Conservation (phyloP, 2,329 filamentous ascomycete genomes). For the Aspergillus sp. region DNA sequence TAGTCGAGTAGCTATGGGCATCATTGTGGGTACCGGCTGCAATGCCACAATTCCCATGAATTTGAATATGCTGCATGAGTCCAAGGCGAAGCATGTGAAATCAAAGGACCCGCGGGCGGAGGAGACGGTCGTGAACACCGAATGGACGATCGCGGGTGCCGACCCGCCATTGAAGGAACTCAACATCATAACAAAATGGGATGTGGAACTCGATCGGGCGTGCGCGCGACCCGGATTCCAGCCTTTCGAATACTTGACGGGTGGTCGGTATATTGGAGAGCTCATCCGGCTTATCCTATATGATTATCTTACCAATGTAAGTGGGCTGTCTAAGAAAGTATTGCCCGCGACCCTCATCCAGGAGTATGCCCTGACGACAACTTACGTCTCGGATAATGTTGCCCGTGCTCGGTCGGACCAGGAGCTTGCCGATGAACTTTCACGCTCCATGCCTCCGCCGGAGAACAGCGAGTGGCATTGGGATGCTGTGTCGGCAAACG, state of each 20-base stretch:
- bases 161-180: slow-evolving; percentile 64
- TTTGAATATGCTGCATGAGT: slow-evolving; percentile 61
- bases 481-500: slow-evolving; percentile 60
- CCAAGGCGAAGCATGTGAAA: slow-evolving; percentile 59
- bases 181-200: slow-evolving; percentile 69
- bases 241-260: slow-evolving; percentile 82
- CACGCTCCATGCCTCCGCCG: slow-evolving; percentile 56
- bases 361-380: slow-evolving; percentile 67
- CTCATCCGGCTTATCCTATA: slow-evolving; percentile 70
- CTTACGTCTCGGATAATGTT: slow-evolving; percentile 70
- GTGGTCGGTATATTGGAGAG: slow-evolving; percentile 75
- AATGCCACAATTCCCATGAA: slow-evolving; percentile 78
- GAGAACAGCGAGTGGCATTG: slow-evolving; percentile 58
- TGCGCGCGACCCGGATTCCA: slow-evolving; percentile 75
- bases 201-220: slow-evolving; percentile 64
- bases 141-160: slow-evolving; percentile 79
- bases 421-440: slow-evolving; percentile 49
- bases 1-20: slow-evolving; percentile 72
- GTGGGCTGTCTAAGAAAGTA: slow-evolving; percentile 37
- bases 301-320: slow-evolving; percentile 60
- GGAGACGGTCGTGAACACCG: slow-evolving; percentile 78
- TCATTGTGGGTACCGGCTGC: slow-evolving; percentile 79
- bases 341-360: slow-evolving; percentile 59
- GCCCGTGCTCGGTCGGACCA: slow-evolving; percentile 55
- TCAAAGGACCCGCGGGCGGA: slow-evolving; percentile 53